These are phyloP conservation scores for Tolypocladium ophioglossoides DNA, from an alignment of 2,329 filamentous ascomycete species.

Conservation along the genomic window DNA sequence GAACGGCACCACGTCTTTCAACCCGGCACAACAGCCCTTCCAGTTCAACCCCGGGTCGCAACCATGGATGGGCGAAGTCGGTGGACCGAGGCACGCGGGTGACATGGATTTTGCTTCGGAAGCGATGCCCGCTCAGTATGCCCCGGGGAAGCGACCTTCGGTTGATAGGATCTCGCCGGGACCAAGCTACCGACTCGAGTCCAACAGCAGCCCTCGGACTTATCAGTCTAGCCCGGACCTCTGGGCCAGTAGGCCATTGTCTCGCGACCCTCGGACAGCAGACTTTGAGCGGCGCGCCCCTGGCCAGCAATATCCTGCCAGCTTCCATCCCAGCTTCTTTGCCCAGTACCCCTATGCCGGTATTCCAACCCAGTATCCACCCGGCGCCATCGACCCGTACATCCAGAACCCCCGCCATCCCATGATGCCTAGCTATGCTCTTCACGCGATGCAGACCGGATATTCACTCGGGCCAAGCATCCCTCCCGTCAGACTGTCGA, in stretches of 20 bases:
- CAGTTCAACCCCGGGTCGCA: slow-evolving; percentile 37
- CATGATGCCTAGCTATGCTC: slow-evolving; percentile 20
- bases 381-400: slow-evolving; percentile 27
- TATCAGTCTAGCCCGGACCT: slow-evolving; percentile 21
- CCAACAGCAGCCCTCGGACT: slow-evolving; percentile 12
- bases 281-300: slow-evolving; percentile 28
- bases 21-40: slow-evolving; percentile 26
- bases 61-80: slow-evolving; percentile 29
- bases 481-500: slow-evolving; percentile 24
- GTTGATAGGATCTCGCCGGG: slow-evolving; percentile 27
- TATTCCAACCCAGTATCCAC: slow-evolving; percentile 23
- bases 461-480: slow-evolving; percentile 18
- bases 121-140: slow-evolving; percentile 13
- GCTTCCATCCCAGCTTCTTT: slow-evolving; percentile 16
- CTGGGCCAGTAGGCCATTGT: slow-evolving; percentile 26
- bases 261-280: slow-evolving; percentile 21
- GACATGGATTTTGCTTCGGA: slow-evolving; percentile 23
- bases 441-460: slow-evolving; percentile 21
- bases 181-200: slow-evolving; percentile 18
- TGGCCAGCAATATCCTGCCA: slow-evolving; percentile 18
- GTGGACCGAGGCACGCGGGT: slow-evolving; percentile 13
- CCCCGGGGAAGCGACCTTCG: slow-evolving; percentile 23
- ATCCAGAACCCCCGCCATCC: slow-evolving; percentile 21
- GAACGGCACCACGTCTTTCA: slow-evolving; percentile 11
- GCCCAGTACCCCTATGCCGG: slow-evolving; percentile 16